These are phyloP conservation scores for Xylariaceae sp. DNA, from an alignment of 2,329 filamentous ascomycete genomes.

Conservation along the genomic window DNA sequence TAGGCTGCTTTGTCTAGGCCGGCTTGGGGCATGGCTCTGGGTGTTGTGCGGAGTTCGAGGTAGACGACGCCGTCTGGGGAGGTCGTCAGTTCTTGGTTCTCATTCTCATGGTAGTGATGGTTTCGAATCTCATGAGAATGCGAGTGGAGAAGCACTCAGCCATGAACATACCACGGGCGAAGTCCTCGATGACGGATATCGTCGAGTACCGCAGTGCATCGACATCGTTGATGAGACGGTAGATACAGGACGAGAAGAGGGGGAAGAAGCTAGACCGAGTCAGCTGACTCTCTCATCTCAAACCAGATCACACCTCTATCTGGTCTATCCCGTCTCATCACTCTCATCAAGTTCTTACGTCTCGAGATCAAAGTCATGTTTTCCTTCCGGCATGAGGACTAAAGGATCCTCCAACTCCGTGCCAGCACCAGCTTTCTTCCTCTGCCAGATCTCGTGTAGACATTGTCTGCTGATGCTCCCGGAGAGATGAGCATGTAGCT, in stretches of 20 bases:
- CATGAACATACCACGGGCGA: slow-evolving; percentile 43
- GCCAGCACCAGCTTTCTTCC: slow-evolving; percentile 48
- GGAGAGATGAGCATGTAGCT: slow-evolving; percentile 15
- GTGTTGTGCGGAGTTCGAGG: slow-evolving; percentile 75
- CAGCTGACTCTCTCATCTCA: not conserved
- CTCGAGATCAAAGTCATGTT: slow-evolving; percentile 64
- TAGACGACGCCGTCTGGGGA: slow-evolving; percentile 62
- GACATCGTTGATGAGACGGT: slow-evolving; percentile 63
- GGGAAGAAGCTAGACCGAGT: slow-evolving; percentile 60
- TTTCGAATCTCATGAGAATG: too few relatives aligned
- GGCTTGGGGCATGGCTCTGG: slow-evolving; percentile 53
- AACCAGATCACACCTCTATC: not conserved
- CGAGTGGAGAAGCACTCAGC: too few relatives aligned
- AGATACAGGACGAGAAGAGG: slow-evolving; percentile 74
- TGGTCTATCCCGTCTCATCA: not conserved
- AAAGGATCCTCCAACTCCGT: slow-evolving; percentile 63
- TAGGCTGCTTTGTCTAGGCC: slow-evolving; percentile 59
- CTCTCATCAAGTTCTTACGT: slow-evolving; percentile 45
- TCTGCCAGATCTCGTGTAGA: slow-evolving; percentile 68
- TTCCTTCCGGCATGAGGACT: slow-evolving; percentile 61
- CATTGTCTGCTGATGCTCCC: slow-evolving; percentile 58
- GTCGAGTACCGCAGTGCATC: slow-evolving; percentile 58
- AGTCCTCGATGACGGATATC: slow-evolving; percentile 58
- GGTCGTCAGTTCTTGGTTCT: too few relatives aligned
- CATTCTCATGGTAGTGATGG: too few relatives aligned